A percentile compares a stretch with the other conserved stretches of the same genome.
Conservation (phyloP, 108 stramenopile species). For the Cyclotella baltica region DNA sequence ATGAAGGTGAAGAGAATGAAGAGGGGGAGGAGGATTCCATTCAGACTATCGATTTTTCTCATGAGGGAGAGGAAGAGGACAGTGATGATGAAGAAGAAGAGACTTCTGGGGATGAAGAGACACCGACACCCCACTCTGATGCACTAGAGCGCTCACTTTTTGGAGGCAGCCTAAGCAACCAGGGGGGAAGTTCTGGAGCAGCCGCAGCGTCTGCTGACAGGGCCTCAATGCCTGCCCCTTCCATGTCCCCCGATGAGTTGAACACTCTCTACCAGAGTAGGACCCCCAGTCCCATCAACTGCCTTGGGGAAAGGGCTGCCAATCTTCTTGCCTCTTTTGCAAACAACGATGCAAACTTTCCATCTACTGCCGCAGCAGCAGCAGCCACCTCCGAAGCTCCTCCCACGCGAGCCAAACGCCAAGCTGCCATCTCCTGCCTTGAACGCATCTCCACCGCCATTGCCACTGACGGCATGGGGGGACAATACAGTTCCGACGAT, state of each 20-base stretch:
- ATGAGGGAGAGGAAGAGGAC: not conserved
- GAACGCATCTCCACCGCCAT: slow-evolving; percentile 37
- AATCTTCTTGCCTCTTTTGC: not conserved
- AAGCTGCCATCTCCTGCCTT: slow-evolving; percentile 6
- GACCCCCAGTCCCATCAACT: too few species aligned
- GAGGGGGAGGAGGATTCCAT: not conserved
- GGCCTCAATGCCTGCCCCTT: too few species aligned
- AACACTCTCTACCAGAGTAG: too few species aligned
- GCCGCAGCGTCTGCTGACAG: too few species aligned
- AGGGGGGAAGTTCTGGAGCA: too few species aligned
- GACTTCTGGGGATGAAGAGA: not conserved
- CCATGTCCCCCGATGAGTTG: too few species aligned
- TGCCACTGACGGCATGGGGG: slow-evolving; percentile 37
- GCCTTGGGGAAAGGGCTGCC: not conserved
- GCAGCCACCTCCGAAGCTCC: not conserved
- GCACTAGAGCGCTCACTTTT: too few species aligned
- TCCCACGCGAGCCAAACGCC: not conserved
- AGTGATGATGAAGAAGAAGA: not conserved
- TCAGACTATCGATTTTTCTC: not conserved
- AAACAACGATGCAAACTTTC: too few species aligned
- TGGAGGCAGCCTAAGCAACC: too few species aligned
- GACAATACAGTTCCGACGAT: not conserved
- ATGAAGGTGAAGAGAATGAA: too few species aligned
- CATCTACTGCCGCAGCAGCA: not conserved
- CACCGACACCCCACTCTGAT: too few species aligned